Percentiles rank a stretch among this genome's conserved stretches.
phyloP scores from a whole-genome alignment of 2,329 filamentous ascomycete genomes.

The Scedosporium apiospermum region DNA sequence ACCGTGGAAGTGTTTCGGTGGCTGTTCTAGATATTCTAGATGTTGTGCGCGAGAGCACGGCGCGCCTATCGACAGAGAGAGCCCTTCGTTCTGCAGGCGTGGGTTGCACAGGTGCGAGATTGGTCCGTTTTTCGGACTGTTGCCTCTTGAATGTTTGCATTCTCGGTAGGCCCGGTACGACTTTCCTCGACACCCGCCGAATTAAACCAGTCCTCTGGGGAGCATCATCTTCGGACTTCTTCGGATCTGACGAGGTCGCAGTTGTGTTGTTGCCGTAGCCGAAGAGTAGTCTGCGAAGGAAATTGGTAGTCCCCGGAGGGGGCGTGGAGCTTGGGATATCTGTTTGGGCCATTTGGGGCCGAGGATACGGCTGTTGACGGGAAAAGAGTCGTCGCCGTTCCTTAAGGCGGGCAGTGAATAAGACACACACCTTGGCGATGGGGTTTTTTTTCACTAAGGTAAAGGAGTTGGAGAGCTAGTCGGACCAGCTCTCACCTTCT shows the following conservation, averaged over 20 bases:
- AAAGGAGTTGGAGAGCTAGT: not conserved
- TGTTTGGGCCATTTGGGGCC: slow-evolving; percentile 5
- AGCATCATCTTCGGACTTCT: not conserved
- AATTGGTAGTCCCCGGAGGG: slow-evolving; percentile 1
- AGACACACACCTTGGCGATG: not conserved
- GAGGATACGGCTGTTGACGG: not conserved
- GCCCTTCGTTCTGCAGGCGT: slow-evolving; percentile 61
- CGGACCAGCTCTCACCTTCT: no score
- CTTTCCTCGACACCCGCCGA: slow-evolving; percentile 28
- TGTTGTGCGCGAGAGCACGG: slow-evolving; percentile 21
- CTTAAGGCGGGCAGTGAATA: not conserved
- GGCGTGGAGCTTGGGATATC: not conserved
- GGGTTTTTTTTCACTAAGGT: not conserved
- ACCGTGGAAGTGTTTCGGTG: slow-evolving; percentile 27
- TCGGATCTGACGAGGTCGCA: not conserved
- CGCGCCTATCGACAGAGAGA: slow-evolving; percentile 51
- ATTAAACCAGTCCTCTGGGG: not conserved
- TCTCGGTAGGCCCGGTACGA: slow-evolving; percentile 70
- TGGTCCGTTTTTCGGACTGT: slow-evolving; percentile 68
- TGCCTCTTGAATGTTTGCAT: slow-evolving; percentile 74
- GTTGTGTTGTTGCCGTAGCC: not conserved
- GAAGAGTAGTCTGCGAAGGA: slow-evolving; percentile 3
- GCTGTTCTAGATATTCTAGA: slow-evolving; percentile 14
- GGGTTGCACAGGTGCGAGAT: slow-evolving; percentile 56
- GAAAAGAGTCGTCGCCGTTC: not conserved